Evolutionary conservation across 371 early-diverging fungal genomes (phyloP), one percentile per base, ranked within the genome.

Genomic region (Homolaphlyctis polyrhiza): DNA sequence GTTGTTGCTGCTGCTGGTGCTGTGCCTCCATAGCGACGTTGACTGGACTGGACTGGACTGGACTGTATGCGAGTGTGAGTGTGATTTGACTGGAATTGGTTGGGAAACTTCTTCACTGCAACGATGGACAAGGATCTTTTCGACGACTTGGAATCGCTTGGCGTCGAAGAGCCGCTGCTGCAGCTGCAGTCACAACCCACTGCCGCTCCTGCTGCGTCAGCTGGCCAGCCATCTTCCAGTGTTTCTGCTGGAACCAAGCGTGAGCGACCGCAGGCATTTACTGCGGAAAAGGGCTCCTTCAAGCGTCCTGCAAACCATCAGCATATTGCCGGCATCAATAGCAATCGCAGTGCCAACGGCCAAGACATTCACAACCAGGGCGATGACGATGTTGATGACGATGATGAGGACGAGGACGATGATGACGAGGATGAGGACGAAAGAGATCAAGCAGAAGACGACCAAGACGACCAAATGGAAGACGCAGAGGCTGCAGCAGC

Each of bases 91-190:
- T 8, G 13, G 51, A 50, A 21, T 4, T 50, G 11, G 51, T 50
- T 4, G 11, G 21, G 51, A 28, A 27, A 21, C 51, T 50, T 28
- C 6, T 21, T 27, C 13, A 39, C 39, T 39, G 39, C 39, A 39
- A 8, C 52, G 18, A 76, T 70, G 73, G 71, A 77, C 62, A 70
- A 72, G 59, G 77, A 79, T 58, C 63, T 77, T 21, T 58, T 77
- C 34, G 57, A 65, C 28, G 80, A 80, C 47, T 61, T 80, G 62
- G 80, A 80, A 27, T 77, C 75, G 23, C 65, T 71, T 35, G 70
- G 71, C 29, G 69, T 63, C 28, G 66, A 65, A 59, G 60, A 16
- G 65, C 58, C 32, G 60, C 57, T 28, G 63, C 30, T 8, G 55
- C 18, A n/a, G 69, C 18, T 4, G 25, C 3, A 25, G 47, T 2